Percentiles rank a stretch among this genome's conserved stretches.
These are phyloP conservation scores for Ammopiptanthus mongolicus DNA, from an alignment of 306 rosid species.

Conservation along the genomic window DNA sequence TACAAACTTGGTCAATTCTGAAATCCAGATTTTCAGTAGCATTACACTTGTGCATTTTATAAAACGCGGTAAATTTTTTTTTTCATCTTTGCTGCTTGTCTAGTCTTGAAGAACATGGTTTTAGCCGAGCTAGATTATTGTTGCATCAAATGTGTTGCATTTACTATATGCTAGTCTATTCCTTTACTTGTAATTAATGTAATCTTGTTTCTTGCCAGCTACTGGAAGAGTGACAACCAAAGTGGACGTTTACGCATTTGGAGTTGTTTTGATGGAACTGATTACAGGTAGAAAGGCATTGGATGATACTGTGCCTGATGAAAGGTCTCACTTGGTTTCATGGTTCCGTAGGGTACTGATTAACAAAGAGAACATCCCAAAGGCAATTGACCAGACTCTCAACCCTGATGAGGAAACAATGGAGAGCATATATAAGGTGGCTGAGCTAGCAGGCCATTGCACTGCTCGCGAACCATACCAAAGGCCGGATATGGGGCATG, in stretches of 20 bases:
- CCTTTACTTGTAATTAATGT: conserved; percentile 16
- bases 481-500: conserved; percentile 93
- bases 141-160: neutral
- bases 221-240: conserved; percentile 90
- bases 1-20: neutral
- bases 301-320: conserved; percentile 77
- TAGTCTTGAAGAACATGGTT: neutral
- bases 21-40: neutral
- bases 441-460: conserved; percentile 82
- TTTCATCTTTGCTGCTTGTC: neutral
- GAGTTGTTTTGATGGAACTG: conserved; percentile 84
- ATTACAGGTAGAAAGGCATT: conserved; percentile 72
- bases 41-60: neutral
- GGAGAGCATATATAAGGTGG: conserved; percentile 78
- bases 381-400: conserved; percentile 61
- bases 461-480: conserved; percentile 87
- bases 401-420: conserved; percentile 76
- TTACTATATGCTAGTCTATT: neutral
- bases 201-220: conserved; percentile 38
- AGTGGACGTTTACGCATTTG: conserved; percentile 86
- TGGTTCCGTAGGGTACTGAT: conserved; percentile 77
- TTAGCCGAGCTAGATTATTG: neutral
- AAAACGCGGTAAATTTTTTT: neutral
- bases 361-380: conserved; percentile 79
- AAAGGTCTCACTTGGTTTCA: conserved; percentile 72